Evolutionary conservation across 1,284 basidiomycete species (phyloP).

Genomic region (Malassezia furfur): DNA sequence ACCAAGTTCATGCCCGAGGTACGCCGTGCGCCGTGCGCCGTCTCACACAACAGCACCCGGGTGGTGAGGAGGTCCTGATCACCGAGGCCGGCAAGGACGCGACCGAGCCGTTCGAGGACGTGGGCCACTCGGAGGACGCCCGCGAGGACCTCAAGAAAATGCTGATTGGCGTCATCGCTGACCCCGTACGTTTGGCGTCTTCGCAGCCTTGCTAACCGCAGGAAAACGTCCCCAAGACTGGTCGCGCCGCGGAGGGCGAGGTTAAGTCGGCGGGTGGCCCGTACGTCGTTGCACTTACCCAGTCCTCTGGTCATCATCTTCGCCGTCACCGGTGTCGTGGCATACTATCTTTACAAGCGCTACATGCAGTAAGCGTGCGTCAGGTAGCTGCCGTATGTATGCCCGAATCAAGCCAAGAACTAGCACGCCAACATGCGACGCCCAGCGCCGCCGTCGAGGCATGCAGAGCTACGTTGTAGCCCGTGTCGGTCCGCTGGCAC

Average conservation of each 20-base stretch:
- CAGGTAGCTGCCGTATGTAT: too few species aligned
- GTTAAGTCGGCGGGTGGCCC: neutral
- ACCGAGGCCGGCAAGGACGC: constrained; percentile 89
- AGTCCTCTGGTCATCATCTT: constrained; percentile 12
- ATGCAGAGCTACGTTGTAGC: too few species aligned
- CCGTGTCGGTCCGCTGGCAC: neutral
- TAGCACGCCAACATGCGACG: constrained; percentile 11
- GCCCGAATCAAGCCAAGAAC: constrained; percentile 11
- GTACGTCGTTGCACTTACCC: constrained; percentile 6
- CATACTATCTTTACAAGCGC: constrained; percentile 9
- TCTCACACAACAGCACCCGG: constrained; percentile 58
- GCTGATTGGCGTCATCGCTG: constrained; percentile 54
- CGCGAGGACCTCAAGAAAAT: constrained; percentile 66
- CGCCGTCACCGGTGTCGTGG: constrained; percentile 4
- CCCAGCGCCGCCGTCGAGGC: neutral
- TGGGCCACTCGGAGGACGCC: constrained; percentile 97
- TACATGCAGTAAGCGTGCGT: constrained; percentile 2
- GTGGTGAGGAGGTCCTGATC: constrained; percentile 92
- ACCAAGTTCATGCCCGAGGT: constrained; percentile 95
- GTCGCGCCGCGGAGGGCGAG: constrained; percentile 2
- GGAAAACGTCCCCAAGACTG: constrained; percentile 15
- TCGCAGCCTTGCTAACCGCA: neutral
- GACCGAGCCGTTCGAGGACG: constrained; percentile 97
- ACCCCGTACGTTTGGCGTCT: constrained; percentile 21
- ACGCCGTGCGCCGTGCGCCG: constrained; percentile 33